Evolutionary conservation across 345 rosid genomes (phyloP).

Genomic region (Melaleuca quinquenervia): DNA sequence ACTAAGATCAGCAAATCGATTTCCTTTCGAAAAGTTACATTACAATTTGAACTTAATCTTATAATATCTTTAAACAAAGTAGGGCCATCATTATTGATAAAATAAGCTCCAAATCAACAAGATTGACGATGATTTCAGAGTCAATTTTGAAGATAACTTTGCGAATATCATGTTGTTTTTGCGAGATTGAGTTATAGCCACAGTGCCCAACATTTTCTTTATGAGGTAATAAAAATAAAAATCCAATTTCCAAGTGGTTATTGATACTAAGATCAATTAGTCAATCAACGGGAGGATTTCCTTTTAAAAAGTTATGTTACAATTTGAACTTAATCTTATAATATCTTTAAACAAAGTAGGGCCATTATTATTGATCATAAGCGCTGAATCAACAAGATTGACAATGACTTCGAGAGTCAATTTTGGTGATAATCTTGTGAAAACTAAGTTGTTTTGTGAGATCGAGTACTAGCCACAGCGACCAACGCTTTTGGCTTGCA

Average conservation of each 20-base stretch:
- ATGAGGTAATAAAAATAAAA: too few species aligned
- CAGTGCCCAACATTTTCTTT: background rate
- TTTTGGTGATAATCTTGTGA: background rate
- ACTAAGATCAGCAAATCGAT: background rate
- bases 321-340: background rate
- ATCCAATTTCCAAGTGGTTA: accelerated
- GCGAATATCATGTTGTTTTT: background rate
- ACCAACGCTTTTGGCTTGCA: background rate
- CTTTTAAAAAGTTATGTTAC: background rate
- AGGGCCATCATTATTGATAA: background rate
- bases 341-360: background rate
- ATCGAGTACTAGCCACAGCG: background rate
- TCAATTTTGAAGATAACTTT: accelerated
- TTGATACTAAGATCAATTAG: accelerated
- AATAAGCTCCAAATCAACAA: too few species aligned
- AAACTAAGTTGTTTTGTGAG: background rate
- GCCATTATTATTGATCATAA: background rate
- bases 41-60: background rate
- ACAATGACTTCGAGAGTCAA: background rate
- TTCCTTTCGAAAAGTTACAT: background rate
- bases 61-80: background rate
- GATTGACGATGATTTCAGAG: background rate
- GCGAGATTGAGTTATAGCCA: background rate
- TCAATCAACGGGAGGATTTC: background rate
- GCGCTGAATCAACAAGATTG: background rate